Base-by-base conservation (phyloP, 768 basidiomycete species). In the Leccinum incarnatum region DNA sequence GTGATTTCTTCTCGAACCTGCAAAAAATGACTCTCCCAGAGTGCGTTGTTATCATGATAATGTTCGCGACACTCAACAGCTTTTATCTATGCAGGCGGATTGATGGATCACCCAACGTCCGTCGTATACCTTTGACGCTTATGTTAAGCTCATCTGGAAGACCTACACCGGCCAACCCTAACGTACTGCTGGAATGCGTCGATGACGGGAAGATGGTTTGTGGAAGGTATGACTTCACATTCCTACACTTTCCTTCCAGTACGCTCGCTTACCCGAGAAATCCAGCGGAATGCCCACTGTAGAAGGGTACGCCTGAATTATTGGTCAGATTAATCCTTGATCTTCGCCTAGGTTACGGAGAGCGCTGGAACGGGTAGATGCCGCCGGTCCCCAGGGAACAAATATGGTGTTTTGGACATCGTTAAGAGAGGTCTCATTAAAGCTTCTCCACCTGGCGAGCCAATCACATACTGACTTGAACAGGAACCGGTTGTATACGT, bases 1-100 rank as follows among this genome's bases (percentile, higher is more conserved):
- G 90, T 67, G 93, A 95, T 69, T 93, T 94, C 79, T 95, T 95
- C 80, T 86, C 86, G 6, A 92, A 92, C 68, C 70, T 98, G 32
- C 97, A 98, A 75, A 98, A 98, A 77, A 93, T 97, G 87, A 91
- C 92, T 4, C 78, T 99, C 2, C 91, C 95, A 0, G 97, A 98
- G 90, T 95, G 60, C 61, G 88, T 61, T 53, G 5, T 54, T 21
- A 12, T 42, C 15, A 3, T 57, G 14, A 15, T 19, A 36, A 48
- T 29, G 19, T 48, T 46, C 29, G 30, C 57, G 53, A 53, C 54
- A 34, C 56, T 64, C 21, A 56, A 53, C 27, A 3, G 21, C 14
- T 1, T 55, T 32, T 60, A 12, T 34, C 14, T 56, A 32, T 45
- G 14, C 63, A 87, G 89, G 67, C 88, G 94, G 17, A 93, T 98